Evolutionary conservation across 2,329 filamentous ascomycete genomes (phyloP).

Genomic region (Clonostachys chloroleuca): DNA sequence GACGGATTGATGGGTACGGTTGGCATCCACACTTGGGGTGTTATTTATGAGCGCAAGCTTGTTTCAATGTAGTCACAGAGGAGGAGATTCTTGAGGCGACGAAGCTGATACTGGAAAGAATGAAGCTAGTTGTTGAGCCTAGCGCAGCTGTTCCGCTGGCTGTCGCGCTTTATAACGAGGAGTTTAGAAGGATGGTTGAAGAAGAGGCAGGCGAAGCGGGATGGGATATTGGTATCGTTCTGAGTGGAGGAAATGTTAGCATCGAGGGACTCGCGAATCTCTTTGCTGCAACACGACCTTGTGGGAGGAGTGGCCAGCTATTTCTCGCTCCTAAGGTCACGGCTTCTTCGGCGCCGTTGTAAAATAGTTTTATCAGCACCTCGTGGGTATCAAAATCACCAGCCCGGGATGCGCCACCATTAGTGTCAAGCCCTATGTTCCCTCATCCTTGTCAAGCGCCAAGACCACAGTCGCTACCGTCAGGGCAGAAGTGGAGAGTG

Average conservation of each 20-base stretch:
- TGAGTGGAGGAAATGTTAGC: conserved; percentile 46
- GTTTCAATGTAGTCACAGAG: conserved; percentile 64
- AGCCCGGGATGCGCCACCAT: no score
- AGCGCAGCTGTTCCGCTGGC: conserved; percentile 72
- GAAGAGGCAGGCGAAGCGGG: conserved; percentile 59
- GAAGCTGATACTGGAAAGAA: conserved; percentile 67
- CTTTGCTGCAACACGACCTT: conserved; percentile 22
- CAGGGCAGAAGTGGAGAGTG: no score
- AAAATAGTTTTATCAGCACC: no score
- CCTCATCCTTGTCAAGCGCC: no score
- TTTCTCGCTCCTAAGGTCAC: no score
- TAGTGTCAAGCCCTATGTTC: no score
- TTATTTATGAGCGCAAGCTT: conserved; percentile 62
- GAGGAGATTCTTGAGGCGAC: conserved; percentile 69
- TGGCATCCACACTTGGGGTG: conserved; percentile 62
- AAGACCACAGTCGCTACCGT: no score
- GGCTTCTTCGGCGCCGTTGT: no score
- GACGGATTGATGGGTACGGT: conserved; percentile 76
- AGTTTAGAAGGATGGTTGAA: conserved; percentile 63
- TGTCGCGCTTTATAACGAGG: conserved; percentile 70
- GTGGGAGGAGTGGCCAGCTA: no score
- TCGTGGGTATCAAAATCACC: no score
- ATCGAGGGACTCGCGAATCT: conserved; percentile 38
- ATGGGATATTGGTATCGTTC: conserved; percentile 56
- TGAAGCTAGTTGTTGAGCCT: conserved; percentile 81